Conservation (phyloP, 1,139 yeast genomes). For the Debaryomycetaceae sp. region DNA sequence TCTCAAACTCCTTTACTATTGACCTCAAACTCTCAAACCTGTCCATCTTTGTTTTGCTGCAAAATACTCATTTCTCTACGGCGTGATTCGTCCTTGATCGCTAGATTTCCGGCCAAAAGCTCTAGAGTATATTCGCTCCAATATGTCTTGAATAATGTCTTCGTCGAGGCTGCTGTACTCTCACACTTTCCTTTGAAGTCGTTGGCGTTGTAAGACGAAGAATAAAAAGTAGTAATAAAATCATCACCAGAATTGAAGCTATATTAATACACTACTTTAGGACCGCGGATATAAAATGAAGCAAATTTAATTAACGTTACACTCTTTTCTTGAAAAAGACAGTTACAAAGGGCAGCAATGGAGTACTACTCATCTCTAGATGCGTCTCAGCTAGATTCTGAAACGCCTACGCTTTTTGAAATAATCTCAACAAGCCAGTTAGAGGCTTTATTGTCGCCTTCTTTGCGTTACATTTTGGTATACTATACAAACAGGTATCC, state of each 20-base stretch:
- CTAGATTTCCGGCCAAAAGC: too few species aligned
- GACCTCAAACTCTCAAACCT: slow-evolving; percentile 18
- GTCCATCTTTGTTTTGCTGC: slow-evolving; percentile 13
- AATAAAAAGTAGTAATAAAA: neutral
- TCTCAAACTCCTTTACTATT: slow-evolving; percentile 15
- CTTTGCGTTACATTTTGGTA: slow-evolving; percentile 73
- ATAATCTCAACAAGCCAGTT: slow-evolving; percentile 78
- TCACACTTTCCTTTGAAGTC: too few species aligned
- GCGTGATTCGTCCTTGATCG: too few species aligned
- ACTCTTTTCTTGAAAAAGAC: neutral
- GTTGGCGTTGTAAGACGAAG: too few species aligned
- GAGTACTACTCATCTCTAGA: slow-evolving; percentile 80
- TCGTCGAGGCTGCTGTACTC: too few species aligned
- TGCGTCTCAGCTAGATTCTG: slow-evolving; percentile 70
- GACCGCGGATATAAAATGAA: neutral
- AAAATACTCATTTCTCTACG: neutral
- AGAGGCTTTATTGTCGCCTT: slow-evolving; percentile 75
- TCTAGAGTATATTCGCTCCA: too few species aligned
- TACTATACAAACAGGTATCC: slow-evolving; percentile 84
- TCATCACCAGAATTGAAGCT: neutral
- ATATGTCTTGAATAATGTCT: too few species aligned
- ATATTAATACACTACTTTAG: neutral
- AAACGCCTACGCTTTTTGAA: slow-evolving; percentile 80
- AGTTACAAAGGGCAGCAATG: slow-evolving; percentile 34
- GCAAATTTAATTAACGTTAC: neutral